Evolutionary conservation across 495 filamentous ascomycete species (phyloP).

Genomic region (Penicillium parvum): DNA sequence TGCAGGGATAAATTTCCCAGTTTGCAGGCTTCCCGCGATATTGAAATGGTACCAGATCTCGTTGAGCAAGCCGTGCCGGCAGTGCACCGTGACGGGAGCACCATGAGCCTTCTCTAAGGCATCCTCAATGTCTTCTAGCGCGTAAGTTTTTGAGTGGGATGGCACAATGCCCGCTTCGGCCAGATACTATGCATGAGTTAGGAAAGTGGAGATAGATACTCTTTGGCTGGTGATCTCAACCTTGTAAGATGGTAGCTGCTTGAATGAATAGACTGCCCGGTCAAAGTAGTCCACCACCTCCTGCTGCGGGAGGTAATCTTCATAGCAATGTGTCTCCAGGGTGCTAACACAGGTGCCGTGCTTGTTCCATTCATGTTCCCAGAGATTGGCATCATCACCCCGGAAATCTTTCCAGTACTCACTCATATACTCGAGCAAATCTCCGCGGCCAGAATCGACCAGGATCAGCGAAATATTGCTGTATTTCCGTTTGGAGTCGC

Average conservation of each 20-base stretch:
- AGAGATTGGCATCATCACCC: constrained; percentile 64
- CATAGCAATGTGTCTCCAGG: constrained; percentile 70
- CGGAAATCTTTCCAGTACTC: constrained; percentile 70
- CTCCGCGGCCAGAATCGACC: constrained; percentile 53
- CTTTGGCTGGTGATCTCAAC: constrained; percentile 18
- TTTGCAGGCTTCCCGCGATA: constrained; percentile 70
- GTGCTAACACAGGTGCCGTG: constrained; percentile 64
- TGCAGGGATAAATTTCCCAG: constrained; percentile 66
- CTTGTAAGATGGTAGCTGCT: constrained; percentile 41
- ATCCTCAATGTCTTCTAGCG: constrained; percentile 54
- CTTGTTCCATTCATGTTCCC: constrained; percentile 87
- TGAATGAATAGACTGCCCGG: constrained; percentile 50
- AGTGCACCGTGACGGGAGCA: constrained; percentile 64
- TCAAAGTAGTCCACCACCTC: constrained; percentile 61
- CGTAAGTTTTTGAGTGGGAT: constrained; percentile 51
- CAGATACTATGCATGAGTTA: constrained; percentile 31
- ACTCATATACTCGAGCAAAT: constrained; percentile 68
- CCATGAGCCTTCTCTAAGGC: constrained; percentile 63
- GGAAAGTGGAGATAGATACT: background rate
- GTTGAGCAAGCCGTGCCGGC: constrained; percentile 55
- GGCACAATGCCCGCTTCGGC: constrained; percentile 46
- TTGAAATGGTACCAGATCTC: constrained; percentile 87
- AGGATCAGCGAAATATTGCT: constrained; percentile 68
- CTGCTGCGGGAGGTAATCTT: constrained; percentile 54
- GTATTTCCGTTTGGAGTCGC: constrained; percentile 63